Percentiles rank a stretch among this genome's conserved stretches.
phyloP scores from a whole-genome alignment of 2,329 filamentous ascomycete species.

The Pseudogymnoascus sp. region DNA sequence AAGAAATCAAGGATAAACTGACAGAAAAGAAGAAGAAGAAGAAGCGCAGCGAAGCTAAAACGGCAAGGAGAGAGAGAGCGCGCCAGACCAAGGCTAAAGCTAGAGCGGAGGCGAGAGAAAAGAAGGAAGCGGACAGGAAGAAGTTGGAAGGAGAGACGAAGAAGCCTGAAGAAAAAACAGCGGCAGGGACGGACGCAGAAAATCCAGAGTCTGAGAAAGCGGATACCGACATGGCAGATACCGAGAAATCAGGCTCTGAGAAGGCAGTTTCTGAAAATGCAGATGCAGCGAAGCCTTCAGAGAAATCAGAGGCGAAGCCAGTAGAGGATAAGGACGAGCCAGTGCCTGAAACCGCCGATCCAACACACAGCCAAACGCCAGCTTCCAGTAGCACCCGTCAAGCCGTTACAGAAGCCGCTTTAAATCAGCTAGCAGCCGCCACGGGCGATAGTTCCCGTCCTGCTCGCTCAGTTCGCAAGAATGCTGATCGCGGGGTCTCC shows the following conservation, averaged over 20 bases:
- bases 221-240: constrained; percentile 10
- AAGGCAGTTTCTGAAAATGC: constrained; percentile 20
- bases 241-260: constrained; percentile 22
- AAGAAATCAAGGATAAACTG: constrained; percentile 38
- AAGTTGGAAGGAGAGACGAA: constrained; percentile 8
- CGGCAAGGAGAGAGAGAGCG: constrained; percentile 33
- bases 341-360: constrained; percentile 6
- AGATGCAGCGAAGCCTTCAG: constrained; percentile 7
- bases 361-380: neutral
- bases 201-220: constrained; percentile 25
- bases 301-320: constrained; percentile 24
- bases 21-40: constrained; percentile 43
- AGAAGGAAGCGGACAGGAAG: constrained; percentile 26
- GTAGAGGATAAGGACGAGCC: constrained; percentile 19
- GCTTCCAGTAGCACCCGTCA: neutral
- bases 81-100: constrained; percentile 31
- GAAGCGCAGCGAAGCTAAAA: constrained; percentile 31
- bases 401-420: neutral
- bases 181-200: constrained; percentile 16
- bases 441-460: neutral
- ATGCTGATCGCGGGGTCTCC: neutral
- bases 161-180: constrained; percentile 16
- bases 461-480: neutral
- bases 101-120: constrained; percentile 31
- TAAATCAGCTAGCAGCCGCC: neutral